Conservation (phyloP, 2,329 filamentous ascomycete genomes). For the Elsinoe fawcettii region DNA sequence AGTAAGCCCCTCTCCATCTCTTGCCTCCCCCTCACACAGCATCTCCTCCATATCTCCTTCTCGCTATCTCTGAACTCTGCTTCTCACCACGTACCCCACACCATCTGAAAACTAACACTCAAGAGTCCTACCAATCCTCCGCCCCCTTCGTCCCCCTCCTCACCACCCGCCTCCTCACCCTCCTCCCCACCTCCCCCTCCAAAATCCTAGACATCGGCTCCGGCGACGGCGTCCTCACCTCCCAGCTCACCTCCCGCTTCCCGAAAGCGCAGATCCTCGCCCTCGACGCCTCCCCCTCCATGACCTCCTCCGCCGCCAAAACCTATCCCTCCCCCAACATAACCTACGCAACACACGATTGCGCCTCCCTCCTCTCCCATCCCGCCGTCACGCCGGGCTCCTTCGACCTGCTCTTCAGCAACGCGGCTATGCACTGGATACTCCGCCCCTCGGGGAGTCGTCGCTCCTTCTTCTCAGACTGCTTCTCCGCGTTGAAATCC, state of each 20-base stretch:
- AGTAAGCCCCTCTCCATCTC: constrained; percentile 2
- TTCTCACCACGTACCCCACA: neutral
- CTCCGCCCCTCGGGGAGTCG: constrained; percentile 43
- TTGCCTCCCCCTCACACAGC: neutral
- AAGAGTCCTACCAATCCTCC: constrained; percentile 28
- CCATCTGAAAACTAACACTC: neutral
- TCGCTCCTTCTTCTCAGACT: constrained; percentile 45
- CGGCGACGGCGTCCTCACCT: constrained; percentile 36
- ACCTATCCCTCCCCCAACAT: constrained; percentile 18
- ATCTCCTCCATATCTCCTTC: no score
- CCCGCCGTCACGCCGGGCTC: constrained; percentile 18
- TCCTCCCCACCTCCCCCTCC: constrained; percentile 27
- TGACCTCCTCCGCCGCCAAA: constrained; percentile 33
- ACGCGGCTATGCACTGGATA: constrained; percentile 41
- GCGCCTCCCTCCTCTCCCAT: constrained; percentile 23
- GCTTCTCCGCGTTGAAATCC: constrained; percentile 46
- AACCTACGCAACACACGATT: constrained; percentile 28
- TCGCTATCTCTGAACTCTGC: no score
- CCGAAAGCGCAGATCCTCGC: constrained; percentile 29
- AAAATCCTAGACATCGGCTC: constrained; percentile 35
- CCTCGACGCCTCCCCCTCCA: constrained; percentile 34
- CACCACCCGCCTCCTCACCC: constrained; percentile 31
- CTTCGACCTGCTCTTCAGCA: constrained; percentile 37
- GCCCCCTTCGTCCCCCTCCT: constrained; percentile 37
- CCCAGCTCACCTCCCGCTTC: constrained; percentile 28